Conservation (phyloP, 2,329 filamentous ascomycete species). For the Ceratocystis smalleyi region DNA sequence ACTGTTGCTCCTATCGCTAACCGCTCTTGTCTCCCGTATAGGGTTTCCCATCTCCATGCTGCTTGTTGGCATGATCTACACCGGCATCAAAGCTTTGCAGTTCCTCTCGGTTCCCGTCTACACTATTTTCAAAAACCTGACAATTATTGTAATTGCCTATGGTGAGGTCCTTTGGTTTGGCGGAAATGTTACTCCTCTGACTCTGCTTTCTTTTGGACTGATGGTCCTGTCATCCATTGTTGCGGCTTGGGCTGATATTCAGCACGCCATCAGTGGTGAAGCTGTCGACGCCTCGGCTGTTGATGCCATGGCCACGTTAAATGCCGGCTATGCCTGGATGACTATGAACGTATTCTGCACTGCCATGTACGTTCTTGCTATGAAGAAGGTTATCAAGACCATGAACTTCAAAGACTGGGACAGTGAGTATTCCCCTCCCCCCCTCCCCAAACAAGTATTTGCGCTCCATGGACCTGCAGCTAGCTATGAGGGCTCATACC, state of each 20-base stretch:
- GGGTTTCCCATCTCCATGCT: constrained; percentile 95
- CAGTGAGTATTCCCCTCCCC: constrained; percentile 47
- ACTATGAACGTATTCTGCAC: constrained; percentile 90
- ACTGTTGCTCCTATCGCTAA: background rate
- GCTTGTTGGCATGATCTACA: constrained; percentile 98
- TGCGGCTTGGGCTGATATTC: constrained; percentile 94
- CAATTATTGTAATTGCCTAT: constrained; percentile 96
- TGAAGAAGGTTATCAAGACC: constrained; percentile 98
- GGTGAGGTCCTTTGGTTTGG: constrained; percentile 98
- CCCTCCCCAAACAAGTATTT: background rate
- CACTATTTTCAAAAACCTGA: constrained; percentile 99
- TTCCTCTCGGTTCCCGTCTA: constrained; percentile 96
- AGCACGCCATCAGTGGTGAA: constrained; percentile 58
- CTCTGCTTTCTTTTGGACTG: constrained; percentile 82
- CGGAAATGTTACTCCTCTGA: constrained; percentile 71
- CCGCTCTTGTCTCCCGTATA: constrained; percentile 25
- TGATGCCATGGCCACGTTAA: constrained; percentile 70
- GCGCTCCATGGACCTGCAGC: background rate
- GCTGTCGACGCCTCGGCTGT: constrained; percentile 44
- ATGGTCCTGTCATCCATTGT: constrained; percentile 94
- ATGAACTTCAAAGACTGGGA: constrained; percentile 99
- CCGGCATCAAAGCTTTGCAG: constrained; percentile 85
- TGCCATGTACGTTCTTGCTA: constrained; percentile 73
- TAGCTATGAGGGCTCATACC: no score
- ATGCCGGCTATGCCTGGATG: constrained; percentile 97